phyloP scores from a whole-genome alignment of 345 rosid species.

The Streptanthus diversifolius region DNA sequence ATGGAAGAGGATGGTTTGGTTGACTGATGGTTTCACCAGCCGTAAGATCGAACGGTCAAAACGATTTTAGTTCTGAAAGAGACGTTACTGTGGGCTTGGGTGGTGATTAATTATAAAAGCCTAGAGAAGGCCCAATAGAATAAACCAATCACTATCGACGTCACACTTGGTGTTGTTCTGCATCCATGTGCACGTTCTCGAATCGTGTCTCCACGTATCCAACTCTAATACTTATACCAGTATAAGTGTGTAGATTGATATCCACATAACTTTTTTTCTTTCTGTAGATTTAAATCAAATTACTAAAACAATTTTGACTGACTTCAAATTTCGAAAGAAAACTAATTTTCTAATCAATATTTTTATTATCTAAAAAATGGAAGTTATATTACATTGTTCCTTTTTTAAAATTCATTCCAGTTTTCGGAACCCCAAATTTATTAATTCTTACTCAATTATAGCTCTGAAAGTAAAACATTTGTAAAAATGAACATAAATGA shows the following conservation, averaged over 20 bases:
- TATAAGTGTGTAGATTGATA: background rate
- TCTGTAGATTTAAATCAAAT: background rate
- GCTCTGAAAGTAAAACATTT: background rate
- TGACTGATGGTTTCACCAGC: constrained; percentile 25
- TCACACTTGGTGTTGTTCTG: background rate
- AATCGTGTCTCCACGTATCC: constrained; percentile 11
- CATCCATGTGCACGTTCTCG: constrained; percentile 12
- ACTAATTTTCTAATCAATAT: too few species aligned
- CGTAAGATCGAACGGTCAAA: constrained; percentile 13
- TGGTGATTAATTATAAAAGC: background rate
- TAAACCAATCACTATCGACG: background rate
- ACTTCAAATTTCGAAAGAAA: background rate
- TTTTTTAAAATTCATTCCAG: too few species aligned
- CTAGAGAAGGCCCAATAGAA: background rate
- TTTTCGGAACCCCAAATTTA: too few species aligned
- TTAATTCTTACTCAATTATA: background rate
- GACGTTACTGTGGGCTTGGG: background rate
- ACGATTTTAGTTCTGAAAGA: background rate
- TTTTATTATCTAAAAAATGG: background rate
- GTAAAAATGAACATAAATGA: too few species aligned
- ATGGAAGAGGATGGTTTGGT: background rate
- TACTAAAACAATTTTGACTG: background rate
- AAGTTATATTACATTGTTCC: background rate
- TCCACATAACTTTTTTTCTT: background rate
- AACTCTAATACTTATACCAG: background rate